Evolutionary conservation across 208 protist genomes (phyloP), one percentile per base, ranked within the genome.

Genomic region (Leptomonas pyrrhocoris): DNA sequence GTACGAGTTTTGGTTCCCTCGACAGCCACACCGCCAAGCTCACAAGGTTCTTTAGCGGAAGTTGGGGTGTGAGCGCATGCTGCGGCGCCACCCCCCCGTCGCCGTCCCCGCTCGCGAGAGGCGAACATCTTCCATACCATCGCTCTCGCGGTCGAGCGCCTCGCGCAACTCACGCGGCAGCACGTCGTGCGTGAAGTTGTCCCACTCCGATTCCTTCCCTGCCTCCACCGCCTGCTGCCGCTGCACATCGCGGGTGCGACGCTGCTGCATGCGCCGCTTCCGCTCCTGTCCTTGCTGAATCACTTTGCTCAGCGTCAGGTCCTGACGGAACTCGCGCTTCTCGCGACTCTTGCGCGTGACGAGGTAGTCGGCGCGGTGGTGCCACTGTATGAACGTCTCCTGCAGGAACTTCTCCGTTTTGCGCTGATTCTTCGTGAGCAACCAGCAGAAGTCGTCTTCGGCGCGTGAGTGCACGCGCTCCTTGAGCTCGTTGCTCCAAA

Each of bases 61-160:
- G 74, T 94, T 94, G 38, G 86, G 85, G 57, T 92, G 73, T 2
- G 82, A 84, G 54, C 89, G 89, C 60, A 90, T 79, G 64, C 86
- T 83, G 45, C 79, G 73, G 45, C 57, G 88, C 89, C 89, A 94
- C 34, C 89, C 89, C 6, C 89, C 90, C 3, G 85, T 93, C 6
- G 90, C 85, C 45, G 85, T 88, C 8, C 87, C 90, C 12, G 81
- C 81, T 7, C 90, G 84, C 15, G 87, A 84, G 23, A 93, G 60
- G 2, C 90, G 85, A 8, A 95, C 90, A 72, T 95, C 90, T 49
- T 95, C 90, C 90, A 95, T 95, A 31, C 90, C 90, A 59, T 95
- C 90, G 67, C 87, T 92, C 59, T 95, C 90, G 1, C 86, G 77
- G 60, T 96, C 91, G 6, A 96, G 69, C 54, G 84, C 84, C 76